phyloP scores from a whole-genome alignment of 78 protist genomes.

The Dictyostelium capitatum region DNA sequence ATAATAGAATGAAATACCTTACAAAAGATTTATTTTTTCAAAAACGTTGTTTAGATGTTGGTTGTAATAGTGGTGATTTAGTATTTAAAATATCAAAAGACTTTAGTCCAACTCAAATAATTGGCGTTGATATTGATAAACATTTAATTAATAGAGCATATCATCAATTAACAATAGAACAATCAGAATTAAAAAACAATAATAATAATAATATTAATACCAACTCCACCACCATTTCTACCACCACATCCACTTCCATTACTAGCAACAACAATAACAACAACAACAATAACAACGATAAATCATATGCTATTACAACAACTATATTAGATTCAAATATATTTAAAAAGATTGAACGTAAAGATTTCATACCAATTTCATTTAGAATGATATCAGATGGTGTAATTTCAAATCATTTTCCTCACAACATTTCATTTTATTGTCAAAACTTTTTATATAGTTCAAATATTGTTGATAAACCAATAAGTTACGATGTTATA shows the following conservation, averaged over 20 bases:
- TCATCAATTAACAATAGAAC: background rate
- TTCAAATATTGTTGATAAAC: background rate
- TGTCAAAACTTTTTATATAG: conserved; percentile 49
- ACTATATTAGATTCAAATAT: background rate
- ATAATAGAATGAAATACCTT: conserved; percentile 26
- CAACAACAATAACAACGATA: conserved; percentile 5
- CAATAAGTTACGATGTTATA: conserved; percentile 34
- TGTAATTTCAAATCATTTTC: background rate
- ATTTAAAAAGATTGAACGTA: background rate
- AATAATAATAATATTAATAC: background rate
- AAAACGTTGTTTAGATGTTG: conserved; percentile 67
- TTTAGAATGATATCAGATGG: conserved; percentile 28
- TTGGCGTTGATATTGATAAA: conserved; percentile 65
- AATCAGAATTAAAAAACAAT: background rate
- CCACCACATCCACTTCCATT: too few species aligned
- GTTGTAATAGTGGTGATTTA: conserved; percentile 54
- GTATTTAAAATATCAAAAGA: conserved; percentile 53
- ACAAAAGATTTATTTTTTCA: conserved; percentile 30
- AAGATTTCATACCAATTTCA: conserved; percentile 39
- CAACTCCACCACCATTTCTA: too few species aligned
- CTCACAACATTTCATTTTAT: conserved; percentile 45
- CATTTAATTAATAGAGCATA: conserved; percentile 32
- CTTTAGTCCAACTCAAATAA: conserved; percentile 20
- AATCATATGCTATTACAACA: conserved; percentile 17
- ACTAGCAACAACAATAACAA: background rate